Evolutionary conservation across 1,139 yeast genomes (phyloP), one percentile per base, ranked within the genome.

Genomic region (Candida dubliniensis): DNA sequence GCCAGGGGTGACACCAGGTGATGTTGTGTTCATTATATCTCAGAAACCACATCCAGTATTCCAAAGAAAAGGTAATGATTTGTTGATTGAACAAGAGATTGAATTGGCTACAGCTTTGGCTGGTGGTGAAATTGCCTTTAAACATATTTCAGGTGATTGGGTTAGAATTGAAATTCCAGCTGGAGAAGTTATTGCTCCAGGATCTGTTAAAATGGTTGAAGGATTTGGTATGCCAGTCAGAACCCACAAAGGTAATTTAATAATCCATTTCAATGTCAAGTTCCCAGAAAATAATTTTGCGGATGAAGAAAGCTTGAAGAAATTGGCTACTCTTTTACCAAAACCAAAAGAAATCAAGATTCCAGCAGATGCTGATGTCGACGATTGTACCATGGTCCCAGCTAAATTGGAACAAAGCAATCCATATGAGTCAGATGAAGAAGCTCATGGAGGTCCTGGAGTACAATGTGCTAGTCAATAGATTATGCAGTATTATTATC

Each of bases 221-320:
- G 88, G 84, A 58, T 91, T 91, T 71, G 99, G 99, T 84, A 93
- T 93, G 99, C 95, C 95, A 62, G 69, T 86, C 57, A 81, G 74
- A 63, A 84, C 86, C 73, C 81, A 79, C 46, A 73, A 68, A 58
- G 95, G 95, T 71, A 79, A 84, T 64, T 76, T 86, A 64, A 79
- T 84, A 55, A 70, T 86, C 55, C 82, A 83, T 63, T 86, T 86
- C 67, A 74, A 75, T 47, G 75, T 86, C 57, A 83, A 83, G 60
- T 86, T 86, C 86, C 95, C 95, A 56, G 59, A 63, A 45, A 69
- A 73, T 47, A 74, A 81, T 59, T 85, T 85, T 60, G 76, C 90
- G 31, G 57, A 72, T 49, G 91, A 82, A 63, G 89, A 81, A 41
- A 76, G 82, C 57, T 72, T 86, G 67, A 79, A 82, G 66, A 64